Conservation (phyloP, 306 rosid species). For the Ormosia emarginata region DNA sequence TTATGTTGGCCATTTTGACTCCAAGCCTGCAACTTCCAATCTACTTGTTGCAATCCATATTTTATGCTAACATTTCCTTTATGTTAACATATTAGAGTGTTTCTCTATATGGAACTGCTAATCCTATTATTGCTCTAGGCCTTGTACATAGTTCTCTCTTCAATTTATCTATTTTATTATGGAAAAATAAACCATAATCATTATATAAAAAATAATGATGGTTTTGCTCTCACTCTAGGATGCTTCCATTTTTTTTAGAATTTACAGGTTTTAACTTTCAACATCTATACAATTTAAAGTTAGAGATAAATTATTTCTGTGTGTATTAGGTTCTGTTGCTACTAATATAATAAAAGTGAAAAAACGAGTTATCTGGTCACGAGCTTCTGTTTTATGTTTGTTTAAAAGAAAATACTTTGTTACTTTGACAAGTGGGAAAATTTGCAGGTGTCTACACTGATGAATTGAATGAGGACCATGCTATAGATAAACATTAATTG, state of each 20-base stretch:
- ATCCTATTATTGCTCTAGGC: too few relatives aligned
- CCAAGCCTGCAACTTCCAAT: too few relatives aligned
- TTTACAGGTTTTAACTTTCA: not conserved
- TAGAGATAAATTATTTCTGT: not conserved
- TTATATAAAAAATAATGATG: not conserved
- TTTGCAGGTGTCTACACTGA: constrained; percentile 49
- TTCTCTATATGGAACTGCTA: too few relatives aligned
- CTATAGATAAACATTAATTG: constrained; percentile 36
- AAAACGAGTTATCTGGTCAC: not conserved
- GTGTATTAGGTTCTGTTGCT: not conserved
- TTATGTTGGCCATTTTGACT: too few relatives aligned
- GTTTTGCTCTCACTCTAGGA: not conserved
- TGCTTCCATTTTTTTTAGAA: not conserved
- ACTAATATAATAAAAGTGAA: not conserved
- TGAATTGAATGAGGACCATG: constrained; percentile 38
- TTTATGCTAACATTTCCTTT: too few relatives aligned
- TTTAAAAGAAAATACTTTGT: not conserved
- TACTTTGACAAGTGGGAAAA: not conserved
- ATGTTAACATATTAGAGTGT: too few relatives aligned
- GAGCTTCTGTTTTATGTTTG: not conserved
- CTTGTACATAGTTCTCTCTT: not conserved
- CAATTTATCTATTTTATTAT: not conserved
- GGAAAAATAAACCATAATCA: not conserved
- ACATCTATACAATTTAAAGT: not conserved
- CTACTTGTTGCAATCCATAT: too few relatives aligned